These are phyloP conservation scores for Colletotrichum higginsianum DNA, from an alignment of 2,329 filamentous ascomycete species.

Conservation along the genomic window DNA sequence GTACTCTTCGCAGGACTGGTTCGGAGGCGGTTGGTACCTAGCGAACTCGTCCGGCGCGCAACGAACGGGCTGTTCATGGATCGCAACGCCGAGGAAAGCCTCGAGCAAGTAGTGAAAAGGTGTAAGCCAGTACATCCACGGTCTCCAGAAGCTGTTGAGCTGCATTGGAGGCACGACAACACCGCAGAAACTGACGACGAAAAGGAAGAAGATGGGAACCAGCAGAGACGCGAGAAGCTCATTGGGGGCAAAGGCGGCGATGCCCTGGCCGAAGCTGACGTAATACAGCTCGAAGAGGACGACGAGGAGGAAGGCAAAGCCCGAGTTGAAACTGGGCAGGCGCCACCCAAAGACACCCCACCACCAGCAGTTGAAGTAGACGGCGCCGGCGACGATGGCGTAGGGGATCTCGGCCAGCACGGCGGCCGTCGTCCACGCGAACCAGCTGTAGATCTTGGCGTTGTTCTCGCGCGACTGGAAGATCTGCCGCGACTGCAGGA, in stretches of 20 bases:
- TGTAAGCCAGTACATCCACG: slow-evolving; percentile 77
- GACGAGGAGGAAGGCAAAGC: slow-evolving; percentile 74
- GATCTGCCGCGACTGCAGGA: slow-evolving; percentile 75
- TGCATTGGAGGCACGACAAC: slow-evolving; percentile 74
- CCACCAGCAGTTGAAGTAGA: slow-evolving; percentile 77
- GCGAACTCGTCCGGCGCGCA: slow-evolving; percentile 73
- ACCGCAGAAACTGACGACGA: slow-evolving; percentile 79
- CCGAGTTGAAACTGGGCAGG: slow-evolving; percentile 68
- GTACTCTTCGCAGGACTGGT: slow-evolving; percentile 74
- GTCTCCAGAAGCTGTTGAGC: slow-evolving; percentile 75
- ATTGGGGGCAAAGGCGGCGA: slow-evolving; percentile 77
- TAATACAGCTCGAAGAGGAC: slow-evolving; percentile 78
- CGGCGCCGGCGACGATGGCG: slow-evolving; percentile 72
- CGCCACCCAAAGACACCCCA: slow-evolving; percentile 65
- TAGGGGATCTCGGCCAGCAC: slow-evolving; percentile 81
- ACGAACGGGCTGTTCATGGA: slow-evolving; percentile 67
- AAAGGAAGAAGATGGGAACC: slow-evolving; percentile 79
- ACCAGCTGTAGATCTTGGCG: slow-evolving; percentile 86
- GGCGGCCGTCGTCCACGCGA: slow-evolving; percentile 76
- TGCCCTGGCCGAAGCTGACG: slow-evolving; percentile 76
- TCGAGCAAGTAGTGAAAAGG: slow-evolving; percentile 79
- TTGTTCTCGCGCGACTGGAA: slow-evolving; percentile 81
- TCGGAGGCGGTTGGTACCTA: slow-evolving; percentile 71
- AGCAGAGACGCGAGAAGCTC: slow-evolving; percentile 76
- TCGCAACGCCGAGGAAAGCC: slow-evolving; percentile 70